Evolutionary conservation across 768 basidiomycete genomes (phyloP), one percentile per base, ranked within the genome.

Genomic region (Tulasnella calospora): DNA sequence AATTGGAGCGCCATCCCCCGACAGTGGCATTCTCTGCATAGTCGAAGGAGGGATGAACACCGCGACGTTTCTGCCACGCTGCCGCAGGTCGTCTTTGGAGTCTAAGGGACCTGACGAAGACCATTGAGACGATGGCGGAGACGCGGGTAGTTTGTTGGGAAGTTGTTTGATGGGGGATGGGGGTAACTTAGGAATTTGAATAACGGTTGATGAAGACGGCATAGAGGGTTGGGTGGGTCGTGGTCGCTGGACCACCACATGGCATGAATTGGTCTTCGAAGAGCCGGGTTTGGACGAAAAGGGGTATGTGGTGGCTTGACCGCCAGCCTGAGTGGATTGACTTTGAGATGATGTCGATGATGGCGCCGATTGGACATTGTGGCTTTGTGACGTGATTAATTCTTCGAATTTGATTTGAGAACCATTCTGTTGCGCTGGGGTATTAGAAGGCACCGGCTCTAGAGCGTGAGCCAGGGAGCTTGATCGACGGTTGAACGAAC

Each of bases 101-200:
- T 67, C 61, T 19, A 27, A 15, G 27, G 33, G 8, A 12, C 61
- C 61, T 35, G 61, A 17, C 30, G 61, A 67, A 12, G 61, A 15
- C 61, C 61, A 67, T 35, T 67, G 61, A 67, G 61, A 35, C 15
- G 61, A 67, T 33, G 61, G 61, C 61, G 61, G 61, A 30, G 61
- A 67, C 61, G 61, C 27, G 17, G 61, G 35, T 67, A 67, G 61
- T 27, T 67, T 67, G 30, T 15, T 67, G 30, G 30, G 61, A 30
- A 15, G 30, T 33, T 67, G 61, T 15, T 27, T 67, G 61, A 67
- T 67, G 30, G 61, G 30, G 30, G 61, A 67, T 13, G 61, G 27
- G 61, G 61, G 61, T 67, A 67, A 67, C 61, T 67, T 67, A 27
- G 61, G 61, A 67, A 67, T 67, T 67, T 67, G 61, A 67, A 67